Base-by-base conservation (phyloP, 257 asterid species). In the Salvia splendens region DNA sequence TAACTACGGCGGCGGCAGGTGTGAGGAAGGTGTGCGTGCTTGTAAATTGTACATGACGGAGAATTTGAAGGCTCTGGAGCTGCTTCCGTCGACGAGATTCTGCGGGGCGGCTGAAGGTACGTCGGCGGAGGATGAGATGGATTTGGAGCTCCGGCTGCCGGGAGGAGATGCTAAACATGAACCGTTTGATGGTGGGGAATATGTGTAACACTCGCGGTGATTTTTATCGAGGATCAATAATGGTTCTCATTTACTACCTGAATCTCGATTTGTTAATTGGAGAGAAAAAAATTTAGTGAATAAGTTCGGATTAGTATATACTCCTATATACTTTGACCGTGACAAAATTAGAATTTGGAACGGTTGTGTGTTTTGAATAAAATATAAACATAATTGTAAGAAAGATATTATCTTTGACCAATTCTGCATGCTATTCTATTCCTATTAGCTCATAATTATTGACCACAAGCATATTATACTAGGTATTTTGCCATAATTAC, bases 21-120 rank as follows among this genome's bases (percentile, higher is more conserved):
- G 28, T 20, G 48, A 30, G n/a, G 61, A 75, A 4, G 69, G 58
- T 5, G 35, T 14, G 1, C 72, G 56, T 4, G 47, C 56, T 14
- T 62, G 69, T 6, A 65, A 52, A 48, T 49, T 15, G 24, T 9
- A 15, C 6, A 41, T 65, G 14, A 48, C 73, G 32, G 85, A 83
- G 10, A 58, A 3, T 8, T 67, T 54, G 74, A 75, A 83, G 76
- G 70, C 86, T 28, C 67, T 88, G 64, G 89, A 91, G 49, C 86
- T 91, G 30, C 73, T 88, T 33, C 87, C 90, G 55, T 55, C 68
- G 61, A 76, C 77, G 54, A 40, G 69, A 42, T 72, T 63, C 17
- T 61, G 71, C n/a, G 45, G 12, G 77, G 58, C 71, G 82, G 68
- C 49, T n/a, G 80, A 81, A 16, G 73, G 77, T 45, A 17, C 73